Conservation (phyloP, 2,329 filamentous ascomycete genomes). For the Aspergillus niger region DNA sequence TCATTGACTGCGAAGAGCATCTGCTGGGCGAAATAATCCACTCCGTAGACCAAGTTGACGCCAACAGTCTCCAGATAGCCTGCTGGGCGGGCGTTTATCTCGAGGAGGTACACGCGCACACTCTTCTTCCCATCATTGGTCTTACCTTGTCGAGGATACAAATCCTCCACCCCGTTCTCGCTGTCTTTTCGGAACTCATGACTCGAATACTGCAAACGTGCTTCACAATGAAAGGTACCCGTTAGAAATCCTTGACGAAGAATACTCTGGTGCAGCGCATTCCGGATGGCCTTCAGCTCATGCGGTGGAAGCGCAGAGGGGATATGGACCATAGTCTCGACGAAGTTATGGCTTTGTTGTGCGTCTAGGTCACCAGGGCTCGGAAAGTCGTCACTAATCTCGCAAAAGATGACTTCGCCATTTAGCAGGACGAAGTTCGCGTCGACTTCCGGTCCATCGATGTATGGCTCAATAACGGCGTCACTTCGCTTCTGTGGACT, state of each 20-base stretch:
- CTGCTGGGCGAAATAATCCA: constrained; percentile 10
- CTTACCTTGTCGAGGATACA: not conserved
- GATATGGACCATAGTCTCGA: not conserved
- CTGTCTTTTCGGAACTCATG: not conserved
- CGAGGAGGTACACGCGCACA: constrained; percentile 4
- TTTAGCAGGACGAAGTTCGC: constrained; percentile 20
- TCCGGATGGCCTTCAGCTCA: not conserved
- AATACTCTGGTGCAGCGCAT: not conserved
- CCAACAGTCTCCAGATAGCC: not conserved
- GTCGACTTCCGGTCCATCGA: constrained; percentile 21
- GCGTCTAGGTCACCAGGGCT: constrained; percentile 3
- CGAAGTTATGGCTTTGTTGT: not conserved
- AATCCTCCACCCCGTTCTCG: not conserved
- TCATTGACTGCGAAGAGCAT: constrained; percentile 1
- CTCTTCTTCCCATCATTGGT: not conserved
- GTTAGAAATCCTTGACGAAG: not conserved
- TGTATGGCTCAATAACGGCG: constrained; percentile 16
- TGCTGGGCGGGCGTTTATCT: constrained; percentile 11
- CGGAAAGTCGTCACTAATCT: constrained; percentile 19
- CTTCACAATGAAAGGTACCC: constrained; percentile 13
- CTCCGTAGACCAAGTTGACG: constrained; percentile 7
- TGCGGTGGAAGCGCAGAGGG: constrained; percentile 3
- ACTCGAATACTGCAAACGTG: constrained; percentile 7
- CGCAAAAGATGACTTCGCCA: constrained; percentile 17
- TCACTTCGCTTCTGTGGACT: not conserved